Conservation (phyloP, 1,284 basidiomycete genomes). For the Fomitopsis schrenkii region DNA sequence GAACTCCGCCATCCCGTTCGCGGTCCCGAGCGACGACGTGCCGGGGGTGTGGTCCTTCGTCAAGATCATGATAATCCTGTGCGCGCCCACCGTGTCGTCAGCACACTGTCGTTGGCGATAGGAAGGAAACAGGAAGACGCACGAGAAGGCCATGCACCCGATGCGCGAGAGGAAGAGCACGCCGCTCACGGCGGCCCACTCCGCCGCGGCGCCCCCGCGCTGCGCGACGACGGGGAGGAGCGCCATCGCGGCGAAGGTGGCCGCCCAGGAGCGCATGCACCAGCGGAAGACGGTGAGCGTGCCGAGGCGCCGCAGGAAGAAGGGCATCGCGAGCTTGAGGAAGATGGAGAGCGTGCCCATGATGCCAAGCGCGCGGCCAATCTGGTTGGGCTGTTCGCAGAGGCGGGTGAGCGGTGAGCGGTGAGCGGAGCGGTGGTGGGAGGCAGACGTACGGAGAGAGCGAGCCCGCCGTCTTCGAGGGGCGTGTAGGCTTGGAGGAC, state of each 20-base stretch:
- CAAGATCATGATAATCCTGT: conserved; percentile 58
- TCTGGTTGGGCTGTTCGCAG: conserved; percentile 44
- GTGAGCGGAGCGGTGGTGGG: background rate
- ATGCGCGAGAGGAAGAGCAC: conserved; percentile 31
- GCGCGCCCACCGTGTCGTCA: background rate
- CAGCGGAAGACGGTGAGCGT: conserved; percentile 28
- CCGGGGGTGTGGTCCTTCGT: conserved; percentile 51
- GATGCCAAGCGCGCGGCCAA: conserved; percentile 52
- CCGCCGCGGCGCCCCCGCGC: conserved; percentile 16
- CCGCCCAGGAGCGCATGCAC: conserved; percentile 31
- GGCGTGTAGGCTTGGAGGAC: conserved; percentile 63
- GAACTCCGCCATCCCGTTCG: conserved; percentile 62
- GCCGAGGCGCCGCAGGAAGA: conserved; percentile 30
- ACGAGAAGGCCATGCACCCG: conserved; percentile 36
- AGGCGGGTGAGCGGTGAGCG: background rate
- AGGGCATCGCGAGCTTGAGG: conserved; percentile 34
- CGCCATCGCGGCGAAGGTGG: conserved; percentile 31
- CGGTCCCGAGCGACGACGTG: conserved; percentile 48
- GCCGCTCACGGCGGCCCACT: conserved; percentile 31
- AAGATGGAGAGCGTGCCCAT: conserved; percentile 33
- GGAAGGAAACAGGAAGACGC: conserved; percentile 10
- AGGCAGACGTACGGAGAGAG: conserved; percentile 43
- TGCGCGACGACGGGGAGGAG: conserved; percentile 27
- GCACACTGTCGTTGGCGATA: background rate
- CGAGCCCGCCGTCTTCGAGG: conserved; percentile 51